These are phyloP conservation scores for Castanea crenata DNA, from an alignment of 306 rosid species.

Conservation along the genomic window DNA sequence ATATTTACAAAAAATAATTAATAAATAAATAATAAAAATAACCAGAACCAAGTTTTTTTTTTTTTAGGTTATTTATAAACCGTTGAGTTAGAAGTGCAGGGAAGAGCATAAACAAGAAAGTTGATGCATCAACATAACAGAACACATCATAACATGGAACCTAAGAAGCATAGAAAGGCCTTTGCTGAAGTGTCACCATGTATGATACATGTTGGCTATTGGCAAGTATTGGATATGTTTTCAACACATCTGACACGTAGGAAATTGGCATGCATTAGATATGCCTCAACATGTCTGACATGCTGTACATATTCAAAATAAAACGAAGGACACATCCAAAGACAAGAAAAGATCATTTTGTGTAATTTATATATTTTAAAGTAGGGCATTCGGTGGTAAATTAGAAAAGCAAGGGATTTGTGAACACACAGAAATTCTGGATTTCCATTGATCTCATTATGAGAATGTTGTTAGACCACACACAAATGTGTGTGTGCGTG, in stretches of 20 bases:
- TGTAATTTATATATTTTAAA: neutral
- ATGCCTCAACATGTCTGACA: neutral
- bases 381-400: neutral
- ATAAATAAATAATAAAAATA: neutral
- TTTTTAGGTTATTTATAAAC: too few species aligned
- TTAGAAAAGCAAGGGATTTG: neutral
- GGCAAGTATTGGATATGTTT: neutral
- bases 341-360: neutral
- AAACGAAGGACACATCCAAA: neutral
- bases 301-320: neutral
- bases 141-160: neutral
- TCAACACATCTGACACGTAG: neutral
- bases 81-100: too few species aligned
- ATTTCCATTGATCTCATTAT: too few species aligned
- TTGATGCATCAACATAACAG: neutral
- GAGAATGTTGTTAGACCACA: too few species aligned
- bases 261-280: neutral
- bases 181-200: neutral
- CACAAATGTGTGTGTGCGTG: neutral
- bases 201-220: neutral
- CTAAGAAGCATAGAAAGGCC: neutral
- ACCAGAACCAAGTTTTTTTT: too few species aligned
- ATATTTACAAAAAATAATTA: neutral
- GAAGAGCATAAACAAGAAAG: neutral
- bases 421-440: too few species aligned